Evolutionary conservation across 805 yeast species (phyloP).

Genomic region (Myxozyma kluyveri): DNA sequence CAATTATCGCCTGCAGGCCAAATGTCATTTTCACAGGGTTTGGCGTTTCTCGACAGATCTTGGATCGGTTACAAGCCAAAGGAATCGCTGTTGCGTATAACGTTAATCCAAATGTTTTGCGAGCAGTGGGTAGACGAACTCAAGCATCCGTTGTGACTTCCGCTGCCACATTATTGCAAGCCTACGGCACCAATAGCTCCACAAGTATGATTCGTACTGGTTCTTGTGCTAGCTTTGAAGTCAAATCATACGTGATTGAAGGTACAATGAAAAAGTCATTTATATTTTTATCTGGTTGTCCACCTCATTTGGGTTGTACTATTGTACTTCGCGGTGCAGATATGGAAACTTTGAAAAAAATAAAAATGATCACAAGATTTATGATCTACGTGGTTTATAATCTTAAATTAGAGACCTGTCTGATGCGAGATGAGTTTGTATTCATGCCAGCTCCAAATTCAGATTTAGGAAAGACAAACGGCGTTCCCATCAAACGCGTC

Average conservation of each 20-base stretch:
- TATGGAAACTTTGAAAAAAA: conserved; percentile 55
- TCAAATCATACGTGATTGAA: conserved; percentile 59
- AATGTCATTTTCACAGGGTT: conserved; percentile 75
- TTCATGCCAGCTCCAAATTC: conserved; percentile 36
- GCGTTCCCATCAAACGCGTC: not conserved
- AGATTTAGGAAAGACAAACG: not conserved
- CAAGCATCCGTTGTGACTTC: conserved; percentile 83
- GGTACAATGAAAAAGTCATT: conserved; percentile 56
- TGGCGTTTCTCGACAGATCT: conserved; percentile 77
- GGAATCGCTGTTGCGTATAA: conserved; percentile 79
- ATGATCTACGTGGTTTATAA: conserved; percentile 77
- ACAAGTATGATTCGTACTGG: conserved; percentile 59
- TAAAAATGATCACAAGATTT: conserved; percentile 77
- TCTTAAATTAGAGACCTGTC: conserved; percentile 71
- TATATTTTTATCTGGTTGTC: conserved; percentile 76
- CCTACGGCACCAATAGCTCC: conserved; percentile 22
- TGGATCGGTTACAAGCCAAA: conserved; percentile 64
- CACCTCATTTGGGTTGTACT: conserved; percentile 72
- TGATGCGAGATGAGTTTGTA: conserved; percentile 68
- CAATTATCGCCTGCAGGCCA: conserved; percentile 75
- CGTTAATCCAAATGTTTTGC: conserved; percentile 77
- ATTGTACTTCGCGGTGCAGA: conserved; percentile 80
- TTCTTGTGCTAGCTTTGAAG: conserved; percentile 66
- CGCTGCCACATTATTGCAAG: conserved; percentile 75
- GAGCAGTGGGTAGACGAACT: conserved; percentile 72